A percentile compares a stretch with the other conserved stretches of the same genome.
Evolutionary conservation across 2,329 filamentous ascomycete species (phyloP).

Genomic region (Talaromyces islandicus): DNA sequence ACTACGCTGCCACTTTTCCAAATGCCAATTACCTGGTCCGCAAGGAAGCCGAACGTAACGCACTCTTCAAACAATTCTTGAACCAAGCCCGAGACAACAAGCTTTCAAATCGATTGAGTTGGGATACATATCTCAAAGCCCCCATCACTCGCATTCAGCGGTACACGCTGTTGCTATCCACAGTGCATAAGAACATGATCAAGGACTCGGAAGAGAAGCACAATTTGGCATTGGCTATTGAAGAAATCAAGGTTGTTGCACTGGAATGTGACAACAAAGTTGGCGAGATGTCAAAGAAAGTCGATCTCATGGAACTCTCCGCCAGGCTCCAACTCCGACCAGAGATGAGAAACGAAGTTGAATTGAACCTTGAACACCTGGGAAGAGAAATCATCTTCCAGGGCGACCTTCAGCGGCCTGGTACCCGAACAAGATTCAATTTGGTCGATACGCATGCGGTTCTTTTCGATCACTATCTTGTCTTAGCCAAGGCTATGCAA

Average conservation of each 20-base stretch:
- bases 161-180: slow-evolving; percentile 76
- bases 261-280: slow-evolving; percentile 88
- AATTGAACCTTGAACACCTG: slow-evolving; percentile 88
- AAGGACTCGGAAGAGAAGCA: slow-evolving; percentile 84
- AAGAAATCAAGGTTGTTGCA: slow-evolving; percentile 86
- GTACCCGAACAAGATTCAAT: slow-evolving; percentile 77
- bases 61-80: slow-evolving; percentile 79
- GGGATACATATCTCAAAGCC: slow-evolving; percentile 90
- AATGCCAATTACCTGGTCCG: slow-evolving; percentile 76
- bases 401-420: slow-evolving; percentile 83
- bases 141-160: slow-evolving; percentile 90
- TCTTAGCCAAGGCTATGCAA: slow-evolving; percentile 74
- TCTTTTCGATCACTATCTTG: slow-evolving; percentile 93
- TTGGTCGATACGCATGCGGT: slow-evolving; percentile 93
- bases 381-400: slow-evolving; percentile 83
- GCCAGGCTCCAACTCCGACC: slow-evolving; percentile 78
- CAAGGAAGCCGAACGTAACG: slow-evolving; percentile 76
- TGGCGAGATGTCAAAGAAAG: slow-evolving; percentile 85
- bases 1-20: slow-evolving; percentile 85
- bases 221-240: slow-evolving; percentile 76
- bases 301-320: slow-evolving; percentile 77
- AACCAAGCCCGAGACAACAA: slow-evolving; percentile 74
- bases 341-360: slow-evolving; percentile 74
- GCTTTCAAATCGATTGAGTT: slow-evolving; percentile 74
- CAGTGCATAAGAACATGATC: slow-evolving; percentile 75